Evolutionary conservation across 495 filamentous ascomycete species (phyloP).

Genomic region (Penicillium lividum): DNA sequence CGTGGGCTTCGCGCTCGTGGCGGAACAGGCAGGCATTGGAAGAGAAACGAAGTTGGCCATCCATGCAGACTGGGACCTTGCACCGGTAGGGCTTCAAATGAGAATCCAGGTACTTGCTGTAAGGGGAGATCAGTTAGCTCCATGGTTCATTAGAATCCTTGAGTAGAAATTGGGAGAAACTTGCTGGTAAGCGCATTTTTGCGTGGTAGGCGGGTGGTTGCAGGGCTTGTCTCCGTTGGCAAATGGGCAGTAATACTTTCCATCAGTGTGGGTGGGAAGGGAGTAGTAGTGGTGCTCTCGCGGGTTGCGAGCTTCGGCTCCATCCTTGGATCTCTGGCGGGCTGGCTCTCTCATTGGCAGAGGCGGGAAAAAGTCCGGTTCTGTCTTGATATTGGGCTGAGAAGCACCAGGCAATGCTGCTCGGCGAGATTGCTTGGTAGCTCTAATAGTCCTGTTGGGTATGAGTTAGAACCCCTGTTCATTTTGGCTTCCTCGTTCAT

Average conservation of each 20-base stretch:
- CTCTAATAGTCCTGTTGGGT: constrained; percentile 40
- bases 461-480: constrained; percentile 19
- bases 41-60: constrained; percentile 71
- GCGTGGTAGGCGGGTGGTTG: constrained; percentile 81
- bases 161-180: constrained; percentile 27
- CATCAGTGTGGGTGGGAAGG: constrained; percentile 66
- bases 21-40: constrained; percentile 94
- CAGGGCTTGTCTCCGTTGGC: constrained; percentile 68
- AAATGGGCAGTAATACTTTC: constrained; percentile 88
- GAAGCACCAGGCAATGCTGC: constrained; percentile 35
- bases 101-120: constrained; percentile 91
- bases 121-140: constrained; percentile 35
- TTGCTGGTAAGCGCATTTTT: constrained; percentile 98
- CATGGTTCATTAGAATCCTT: not conserved
- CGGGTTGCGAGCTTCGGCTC: constrained; percentile 58
- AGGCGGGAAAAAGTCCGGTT: constrained; percentile 41
- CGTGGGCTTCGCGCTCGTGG: constrained; percentile 91
- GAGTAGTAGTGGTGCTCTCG: constrained; percentile 80
- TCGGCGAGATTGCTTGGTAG: constrained; percentile 40
- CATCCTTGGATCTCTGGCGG: constrained; percentile 50
- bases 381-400: constrained; percentile 38
- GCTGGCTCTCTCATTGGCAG: constrained; percentile 40
- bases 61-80: constrained; percentile 75
- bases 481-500: not conserved
- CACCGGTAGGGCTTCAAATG: constrained; percentile 93